Evolutionary conservation across 352 stramenopile genomes (phyloP).

Genomic region (Phytophthora agathidicida): DNA sequence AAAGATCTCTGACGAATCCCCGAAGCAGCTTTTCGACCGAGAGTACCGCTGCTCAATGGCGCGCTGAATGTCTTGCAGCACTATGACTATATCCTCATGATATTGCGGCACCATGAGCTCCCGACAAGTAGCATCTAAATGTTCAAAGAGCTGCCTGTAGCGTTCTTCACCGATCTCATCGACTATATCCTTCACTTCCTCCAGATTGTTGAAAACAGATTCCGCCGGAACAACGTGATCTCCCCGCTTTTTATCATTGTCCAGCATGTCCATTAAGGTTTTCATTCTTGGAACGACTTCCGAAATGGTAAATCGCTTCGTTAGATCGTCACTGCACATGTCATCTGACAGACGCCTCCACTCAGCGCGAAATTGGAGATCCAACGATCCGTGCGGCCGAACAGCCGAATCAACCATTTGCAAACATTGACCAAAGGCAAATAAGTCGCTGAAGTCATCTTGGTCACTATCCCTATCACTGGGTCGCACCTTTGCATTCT

Average conservation of each 20-base stretch:
- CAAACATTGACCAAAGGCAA: not conserved
- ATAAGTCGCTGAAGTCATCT: not conserved
- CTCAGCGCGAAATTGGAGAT: not conserved
- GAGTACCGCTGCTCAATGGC: not conserved
- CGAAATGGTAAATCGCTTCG: not conserved
- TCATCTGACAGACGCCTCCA: not conserved
- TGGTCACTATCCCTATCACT: not conserved
- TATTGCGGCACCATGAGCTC: not conserved
- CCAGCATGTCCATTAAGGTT: not conserved
- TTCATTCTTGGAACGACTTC: not conserved
- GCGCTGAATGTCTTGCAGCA: not conserved
- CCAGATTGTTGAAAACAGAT: not conserved
- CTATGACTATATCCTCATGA: not conserved
- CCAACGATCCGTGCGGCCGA: too few species aligned
- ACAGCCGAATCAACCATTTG: not conserved
- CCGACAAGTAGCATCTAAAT: not conserved
- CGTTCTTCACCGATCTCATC: not conserved
- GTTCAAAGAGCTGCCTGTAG: not conserved
- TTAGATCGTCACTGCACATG: not conserved
- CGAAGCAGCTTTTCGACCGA: not conserved
- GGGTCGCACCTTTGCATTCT: constrained; percentile 7
- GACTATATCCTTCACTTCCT: not conserved
- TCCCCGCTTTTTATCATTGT: not conserved
- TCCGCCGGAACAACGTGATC: not conserved
- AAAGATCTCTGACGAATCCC: not conserved